Base-by-base conservation (phyloP, 176 grass and related monocot species). In the Panicum miliaceum region DNA sequence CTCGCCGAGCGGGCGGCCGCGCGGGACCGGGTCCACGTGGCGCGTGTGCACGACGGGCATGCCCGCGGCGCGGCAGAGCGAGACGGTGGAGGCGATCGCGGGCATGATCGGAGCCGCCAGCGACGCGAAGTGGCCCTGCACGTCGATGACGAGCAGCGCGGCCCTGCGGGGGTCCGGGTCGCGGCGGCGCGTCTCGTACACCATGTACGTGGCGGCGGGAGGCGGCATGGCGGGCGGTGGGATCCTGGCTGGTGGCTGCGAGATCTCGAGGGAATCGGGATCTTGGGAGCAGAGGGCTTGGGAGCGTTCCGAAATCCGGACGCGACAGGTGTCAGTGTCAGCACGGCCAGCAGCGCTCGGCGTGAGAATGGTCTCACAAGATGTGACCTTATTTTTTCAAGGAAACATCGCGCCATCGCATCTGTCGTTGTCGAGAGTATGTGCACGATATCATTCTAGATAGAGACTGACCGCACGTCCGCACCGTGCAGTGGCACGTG, bases 101-200 rank as follows among this genome's bases (percentile, higher is more conserved):
- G 85, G 82, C 72, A 92, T 77, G 61, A 64, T 66, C 19, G 85
- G 85, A 3, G 63, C 75, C 0, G 26, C 85, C 16, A 92, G 59
- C 60, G 85, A 83, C 6, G 90, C 82, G 88, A 95, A 95, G 85
- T 90, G 82, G 63, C 66, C 76, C 90, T 95, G 93, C 82, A 90
- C 76, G 85, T 92, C 88, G 79, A 95, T 84, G 50, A 95, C 93
- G 11, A 95, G 87, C 16, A 95, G 78, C 4, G 82, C 82, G n/a
- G 90, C 90, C 12, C 45, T 23, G 50, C 69, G 22, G 0, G 90
- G 90, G 75, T 88, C 68, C 22, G 90, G 93, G 61, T 90, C 63
- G 9, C 82, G 90, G 27, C 74, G 79, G 60, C 88, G 88, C 8
- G 77, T 90, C 90, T 92, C 93, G 88, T 95, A 81, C 68, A 71